These are phyloP conservation scores for Somion occarium DNA, from an alignment of 1,284 basidiomycete genomes.

Conservation along the genomic window DNA sequence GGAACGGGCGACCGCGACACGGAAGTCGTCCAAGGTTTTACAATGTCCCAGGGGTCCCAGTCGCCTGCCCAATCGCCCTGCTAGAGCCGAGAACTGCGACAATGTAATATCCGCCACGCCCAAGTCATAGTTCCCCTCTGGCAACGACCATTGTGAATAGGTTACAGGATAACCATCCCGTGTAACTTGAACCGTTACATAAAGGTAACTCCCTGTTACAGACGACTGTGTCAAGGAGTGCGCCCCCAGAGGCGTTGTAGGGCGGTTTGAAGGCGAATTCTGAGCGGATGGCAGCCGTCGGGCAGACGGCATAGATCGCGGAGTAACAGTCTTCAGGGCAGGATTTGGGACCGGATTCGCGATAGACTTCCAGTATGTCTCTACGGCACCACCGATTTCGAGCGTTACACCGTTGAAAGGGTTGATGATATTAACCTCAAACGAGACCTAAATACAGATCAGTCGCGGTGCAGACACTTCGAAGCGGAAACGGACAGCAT, in stretches of 20 bases:
- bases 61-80: conserved; percentile 45
- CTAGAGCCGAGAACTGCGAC: conserved; percentile 73
- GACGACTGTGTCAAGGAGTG: conserved; percentile 80
- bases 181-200: conserved; percentile 88
- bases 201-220: conserved; percentile 83
- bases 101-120: conserved; percentile 82
- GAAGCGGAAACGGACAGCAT: background rate
- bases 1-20: conserved; percentile 41
- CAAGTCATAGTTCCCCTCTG: conserved; percentile 71
- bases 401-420: conserved; percentile 92
- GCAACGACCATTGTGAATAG: conserved; percentile 69
- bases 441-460: conserved; percentile 59
- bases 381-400: conserved; percentile 92
- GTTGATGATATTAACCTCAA: conserved; percentile 85
- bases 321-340: conserved; percentile 20
- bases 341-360: conserved; percentile 39
- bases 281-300: conserved; percentile 47
- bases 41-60: conserved; percentile 27
- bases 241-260: conserved; percentile 35
- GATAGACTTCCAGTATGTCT: conserved; percentile 96
- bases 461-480: conserved; percentile 1
- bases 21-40: conserved; percentile 52
- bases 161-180: conserved; percentile 86
- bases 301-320: conserved; percentile 25
- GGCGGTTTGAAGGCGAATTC: conserved; percentile 61